Conservation (phyloP, 805 yeast species). For the Saccharomycopsis fermentans region DNA sequence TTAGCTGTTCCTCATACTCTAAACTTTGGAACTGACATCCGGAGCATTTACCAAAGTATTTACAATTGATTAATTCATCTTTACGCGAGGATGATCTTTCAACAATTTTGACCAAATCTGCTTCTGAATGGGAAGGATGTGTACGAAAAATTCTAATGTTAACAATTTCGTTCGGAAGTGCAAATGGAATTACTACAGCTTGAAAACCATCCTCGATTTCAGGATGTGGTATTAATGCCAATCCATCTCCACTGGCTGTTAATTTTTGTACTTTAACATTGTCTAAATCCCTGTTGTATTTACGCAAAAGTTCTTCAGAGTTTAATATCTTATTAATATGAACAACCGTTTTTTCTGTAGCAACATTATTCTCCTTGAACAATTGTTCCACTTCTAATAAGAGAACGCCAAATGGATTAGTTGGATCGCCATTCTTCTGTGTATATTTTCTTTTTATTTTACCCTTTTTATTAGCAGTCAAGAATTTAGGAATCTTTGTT, state of each 20-base stretch:
- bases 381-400: conserved; percentile 61
- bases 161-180: conserved; percentile 77
- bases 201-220: conserved; percentile 34
- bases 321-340: conserved; percentile 60
- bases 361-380: conserved; percentile 32
- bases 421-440: conserved; percentile 56
- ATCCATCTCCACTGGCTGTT: conserved; percentile 81
- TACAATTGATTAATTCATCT: conserved; percentile 56
- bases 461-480: conserved; percentile 20
- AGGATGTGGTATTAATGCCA: conserved; percentile 62
- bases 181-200: conserved; percentile 75
- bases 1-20: conserved; percentile 61
- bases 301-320: conserved; percentile 34
- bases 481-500: conserved; percentile 30
- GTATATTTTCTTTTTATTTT: conserved; percentile 45
- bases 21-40: conserved; percentile 91
- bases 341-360: conserved; percentile 41
- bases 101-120: conserved; percentile 54
- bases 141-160: conserved; percentile 65
- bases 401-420: conserved; percentile 74
- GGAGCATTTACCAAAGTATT: conserved; percentile 85
- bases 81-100: conserved; percentile 40
- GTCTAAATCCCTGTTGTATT: conserved; percentile 48
- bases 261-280: conserved; percentile 48
- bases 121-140: conserved; percentile 62